Conservation (phyloP, 306 rosid genomes). For the Prunus mongolica region DNA sequence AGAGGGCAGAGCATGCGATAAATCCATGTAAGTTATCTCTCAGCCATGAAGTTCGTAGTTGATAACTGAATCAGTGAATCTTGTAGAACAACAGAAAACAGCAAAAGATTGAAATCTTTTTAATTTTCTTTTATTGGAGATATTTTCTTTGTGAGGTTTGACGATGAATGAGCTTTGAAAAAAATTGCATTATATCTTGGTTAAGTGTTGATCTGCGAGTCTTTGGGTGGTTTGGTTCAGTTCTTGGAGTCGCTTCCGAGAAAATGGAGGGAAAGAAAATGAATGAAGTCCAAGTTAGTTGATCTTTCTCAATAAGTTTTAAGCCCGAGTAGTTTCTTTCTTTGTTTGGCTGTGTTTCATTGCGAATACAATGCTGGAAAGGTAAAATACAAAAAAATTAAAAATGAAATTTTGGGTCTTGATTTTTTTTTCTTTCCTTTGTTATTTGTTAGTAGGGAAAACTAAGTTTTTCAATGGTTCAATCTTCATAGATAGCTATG, state of each 20-base stretch:
- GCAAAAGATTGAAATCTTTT: not conserved
- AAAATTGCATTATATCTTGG: not conserved
- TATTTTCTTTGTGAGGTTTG: not conserved
- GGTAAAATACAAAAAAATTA: not conserved
- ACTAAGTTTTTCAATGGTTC: not conserved
- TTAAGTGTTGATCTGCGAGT: not conserved
- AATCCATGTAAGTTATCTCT: conserved; percentile 27
- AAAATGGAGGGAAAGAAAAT: conserved; percentile 3
- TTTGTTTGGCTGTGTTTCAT: not conserved
- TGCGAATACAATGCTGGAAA: not conserved
- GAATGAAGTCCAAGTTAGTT: not conserved
- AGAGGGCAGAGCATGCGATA: not conserved
- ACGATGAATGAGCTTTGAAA: not conserved
- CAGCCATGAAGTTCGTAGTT: not conserved
- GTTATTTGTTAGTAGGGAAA: not conserved
- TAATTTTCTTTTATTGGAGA: not conserved
- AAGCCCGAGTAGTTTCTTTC: not conserved
- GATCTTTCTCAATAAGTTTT: not conserved
- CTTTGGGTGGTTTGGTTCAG: not conserved
- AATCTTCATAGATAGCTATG: not conserved
- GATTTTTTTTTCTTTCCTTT: not conserved
- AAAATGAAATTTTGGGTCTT: conserved; percentile 1
- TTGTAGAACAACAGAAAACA: not conserved
- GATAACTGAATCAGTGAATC: not conserved
- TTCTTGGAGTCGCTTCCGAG: conserved; percentile 10